Base-by-base conservation (phyloP, 31 red algal species). In the Bonnemaisonia californica region DNA sequence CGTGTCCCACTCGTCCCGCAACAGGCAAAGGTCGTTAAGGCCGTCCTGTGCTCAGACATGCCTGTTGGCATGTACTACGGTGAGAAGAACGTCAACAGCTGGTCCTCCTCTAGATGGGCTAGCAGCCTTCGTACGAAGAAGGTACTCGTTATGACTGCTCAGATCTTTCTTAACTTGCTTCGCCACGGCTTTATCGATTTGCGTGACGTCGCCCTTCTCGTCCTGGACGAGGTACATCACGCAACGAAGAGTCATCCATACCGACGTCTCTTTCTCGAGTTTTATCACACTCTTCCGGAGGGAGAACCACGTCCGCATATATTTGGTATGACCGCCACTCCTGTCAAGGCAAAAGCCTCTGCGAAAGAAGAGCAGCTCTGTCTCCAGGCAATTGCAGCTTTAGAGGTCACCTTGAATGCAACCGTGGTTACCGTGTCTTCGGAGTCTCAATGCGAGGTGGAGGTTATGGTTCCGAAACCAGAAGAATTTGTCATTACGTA, bases 221-320 rank as follows among this genome's bases (percentile, higher is more conserved):
- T 92, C 54, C 41, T 92, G 27, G 89, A 92, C 71, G 89, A 92
- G 57, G 89, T 79, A 11, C 89, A 92, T 86, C 89, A 92, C 40
- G 81, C 82, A 16, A 92, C 89, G 1, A 81, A 85, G 54, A 86
- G 69, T 33, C 89, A 92, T 74, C 89, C 89, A 19, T 92, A 82
- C 69, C 69, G 69, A 23, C 41, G 76, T 28, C 62, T 92, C 32
- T 86, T 92, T 62, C 34, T 81, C 21, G 89, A 92, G 82, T 86
- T 85, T 69, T 92, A 92, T 59, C 82, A 86, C 39, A 81, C 89
- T 27, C 35, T 92, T 31, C 57, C 54, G n/a, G 32, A 73, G 36
- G 56, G n/a, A 33, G 67, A 66, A 40, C 66, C 69, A 31, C 82
- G 68, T 39, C 89, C 89, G 16, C 89, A 80, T 70, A 71, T 92